phyloP scores from a whole-genome alignment of 2,329 filamentous ascomycete genomes.

The Neocucurbitaria cava region DNA sequence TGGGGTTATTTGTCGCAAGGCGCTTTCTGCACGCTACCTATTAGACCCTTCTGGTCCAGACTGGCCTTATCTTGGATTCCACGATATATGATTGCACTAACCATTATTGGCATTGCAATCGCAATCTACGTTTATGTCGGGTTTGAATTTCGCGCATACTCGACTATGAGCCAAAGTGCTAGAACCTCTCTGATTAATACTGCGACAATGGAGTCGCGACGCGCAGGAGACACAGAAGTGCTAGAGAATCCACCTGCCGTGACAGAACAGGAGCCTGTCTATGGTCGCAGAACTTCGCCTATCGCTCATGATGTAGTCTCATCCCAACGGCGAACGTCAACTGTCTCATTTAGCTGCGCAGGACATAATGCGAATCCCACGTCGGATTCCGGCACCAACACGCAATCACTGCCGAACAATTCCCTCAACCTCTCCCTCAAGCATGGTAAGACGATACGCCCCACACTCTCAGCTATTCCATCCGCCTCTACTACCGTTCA shows the following conservation, averaged over 20 bases:
- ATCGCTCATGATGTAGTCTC: conserved; percentile 18
- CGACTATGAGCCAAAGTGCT: conserved; percentile 19
- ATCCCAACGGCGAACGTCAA: conserved; percentile 12
- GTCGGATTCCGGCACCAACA: neutral
- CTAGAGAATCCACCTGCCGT: neutral
- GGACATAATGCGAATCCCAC: neutral
- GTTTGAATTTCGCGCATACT: conserved; percentile 47
- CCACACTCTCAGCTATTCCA: conserved; percentile 11
- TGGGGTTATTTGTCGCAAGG: conserved; percentile 68
- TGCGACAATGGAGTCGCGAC: conserved; percentile 3
- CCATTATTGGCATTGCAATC: conserved; percentile 70
- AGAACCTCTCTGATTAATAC: conserved; percentile 16
- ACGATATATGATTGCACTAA: conserved; percentile 70
- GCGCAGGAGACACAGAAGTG: conserved; percentile 3
- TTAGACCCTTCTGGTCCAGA: conserved; percentile 72
- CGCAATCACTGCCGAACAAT: conserved; percentile 15
- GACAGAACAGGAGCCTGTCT: neutral
- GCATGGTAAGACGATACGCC: conserved; percentile 1
- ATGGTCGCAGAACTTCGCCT: conserved; percentile 14
- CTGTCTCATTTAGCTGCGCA: conserved; percentile 1
- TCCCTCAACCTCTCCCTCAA: neutral
- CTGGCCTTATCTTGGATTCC: conserved; percentile 75
- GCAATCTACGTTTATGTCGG: conserved; percentile 75
- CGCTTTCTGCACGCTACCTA: conserved; percentile 73
- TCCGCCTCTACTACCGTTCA: conserved; percentile 11